These are phyloP conservation scores for Vitis cinerea DNA, from an alignment of 164 flowering plant species.

Conservation along the genomic window DNA sequence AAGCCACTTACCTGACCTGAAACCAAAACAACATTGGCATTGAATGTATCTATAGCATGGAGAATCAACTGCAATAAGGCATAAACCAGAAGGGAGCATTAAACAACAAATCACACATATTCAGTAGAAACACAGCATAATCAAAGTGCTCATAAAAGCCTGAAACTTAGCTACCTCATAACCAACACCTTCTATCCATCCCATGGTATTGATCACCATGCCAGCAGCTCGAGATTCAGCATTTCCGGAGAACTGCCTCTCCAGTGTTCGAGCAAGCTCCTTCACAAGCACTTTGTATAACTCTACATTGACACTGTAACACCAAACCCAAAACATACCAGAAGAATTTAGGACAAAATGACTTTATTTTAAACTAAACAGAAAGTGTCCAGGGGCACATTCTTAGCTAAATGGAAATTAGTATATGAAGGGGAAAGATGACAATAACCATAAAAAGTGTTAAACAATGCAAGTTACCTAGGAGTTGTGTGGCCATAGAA, in stretches of 20 bases:
- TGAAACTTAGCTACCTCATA: slow-evolving; percentile 61
- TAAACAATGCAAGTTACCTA: slow-evolving; percentile 39
- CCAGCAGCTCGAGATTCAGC: slow-evolving; percentile 91
- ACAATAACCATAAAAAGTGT: no score
- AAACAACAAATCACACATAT: slow-evolving; percentile 1
- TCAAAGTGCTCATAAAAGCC: neutral
- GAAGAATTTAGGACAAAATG: neutral
- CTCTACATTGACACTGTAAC: slow-evolving; percentile 72
- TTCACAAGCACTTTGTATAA: slow-evolving; percentile 79
- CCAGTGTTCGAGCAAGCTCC: slow-evolving; percentile 81
- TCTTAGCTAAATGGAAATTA: no score
- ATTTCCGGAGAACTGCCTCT: slow-evolving; percentile 81
- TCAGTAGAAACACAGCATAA: neutral
- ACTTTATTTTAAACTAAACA: neutral
- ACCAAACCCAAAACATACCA: neutral
- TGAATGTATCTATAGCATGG: slow-evolving; percentile 82
- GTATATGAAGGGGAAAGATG: no score
- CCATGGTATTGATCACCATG: slow-evolving; percentile 98
- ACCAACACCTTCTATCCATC: slow-evolving; percentile 95
- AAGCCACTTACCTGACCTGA: slow-evolving; percentile 73
- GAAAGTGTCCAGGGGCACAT: neutral
- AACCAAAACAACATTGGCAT: slow-evolving; percentile 79
- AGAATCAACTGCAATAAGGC: slow-evolving; percentile 67
- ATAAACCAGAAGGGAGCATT: neutral
- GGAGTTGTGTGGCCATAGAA: slow-evolving; percentile 88